These are phyloP conservation scores for Croton laevigatus DNA, from an alignment of 441 rosid genomes.

Conservation along the genomic window DNA sequence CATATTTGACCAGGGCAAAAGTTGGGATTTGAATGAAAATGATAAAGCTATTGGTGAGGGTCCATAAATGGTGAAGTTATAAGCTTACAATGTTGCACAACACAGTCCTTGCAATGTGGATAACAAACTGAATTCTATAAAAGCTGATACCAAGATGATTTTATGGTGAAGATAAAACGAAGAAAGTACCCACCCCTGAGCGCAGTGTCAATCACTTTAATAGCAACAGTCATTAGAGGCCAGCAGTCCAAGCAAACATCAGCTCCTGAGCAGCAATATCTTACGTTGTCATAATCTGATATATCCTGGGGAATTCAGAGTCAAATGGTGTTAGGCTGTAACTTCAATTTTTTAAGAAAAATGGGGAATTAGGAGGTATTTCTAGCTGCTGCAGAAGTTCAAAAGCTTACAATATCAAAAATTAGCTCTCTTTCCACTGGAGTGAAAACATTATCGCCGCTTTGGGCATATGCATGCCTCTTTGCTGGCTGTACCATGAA, in stretches of 20 bases:
- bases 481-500: conserved; percentile 61
- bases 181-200: conserved; percentile 52
- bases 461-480: conserved; percentile 75
- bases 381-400: conserved; percentile 2
- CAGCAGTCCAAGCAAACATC: conserved; percentile 90
- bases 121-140: not conserved
- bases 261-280: conserved; percentile 94
- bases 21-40: not conserved
- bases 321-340: conserved; percentile 9
- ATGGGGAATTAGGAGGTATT: not conserved
- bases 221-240: conserved; percentile 93
- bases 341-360: not conserved
- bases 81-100: not conserved
- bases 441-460: conserved; percentile 68
- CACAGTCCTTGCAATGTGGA: not conserved
- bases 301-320: conserved; percentile 60
- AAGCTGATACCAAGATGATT: not conserved
- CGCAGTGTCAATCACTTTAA: conserved; percentile 84
- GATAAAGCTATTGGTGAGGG: not conserved
- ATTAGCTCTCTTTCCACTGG: conserved; percentile 89
- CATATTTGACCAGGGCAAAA: not conserved
- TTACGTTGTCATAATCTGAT: conserved; percentile 84
- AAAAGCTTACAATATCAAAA: conserved; percentile 76
- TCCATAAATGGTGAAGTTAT: not conserved
- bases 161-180: not conserved